Conservation (phyloP, 257 asterid species). For the Gynochthodes officinalis region DNA sequence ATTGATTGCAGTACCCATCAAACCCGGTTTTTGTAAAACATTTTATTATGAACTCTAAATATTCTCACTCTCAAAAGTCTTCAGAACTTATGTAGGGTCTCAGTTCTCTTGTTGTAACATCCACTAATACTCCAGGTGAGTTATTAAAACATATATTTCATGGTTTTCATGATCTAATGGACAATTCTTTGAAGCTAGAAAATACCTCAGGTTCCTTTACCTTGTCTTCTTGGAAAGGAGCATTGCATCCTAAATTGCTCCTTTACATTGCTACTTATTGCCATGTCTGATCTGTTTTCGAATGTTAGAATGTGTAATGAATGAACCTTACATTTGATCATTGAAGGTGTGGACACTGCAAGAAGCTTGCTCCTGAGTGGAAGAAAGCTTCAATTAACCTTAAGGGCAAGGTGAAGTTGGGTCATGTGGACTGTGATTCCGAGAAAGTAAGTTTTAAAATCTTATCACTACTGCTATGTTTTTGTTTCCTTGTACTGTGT, state of each 20-base stretch:
- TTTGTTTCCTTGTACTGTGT: neutral
- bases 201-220: no score
- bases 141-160: no score
- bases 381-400: conserved; percentile 90
- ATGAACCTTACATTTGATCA: neutral
- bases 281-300: neutral
- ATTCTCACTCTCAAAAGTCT: neutral
- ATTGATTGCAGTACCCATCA: neutral
- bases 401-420: conserved; percentile 90
- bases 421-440: conserved; percentile 94
- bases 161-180: neutral
- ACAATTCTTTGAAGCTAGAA: neutral
- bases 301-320: neutral
- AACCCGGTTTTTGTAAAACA: neutral
- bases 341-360: conserved; percentile 98
- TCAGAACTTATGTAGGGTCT: neutral
- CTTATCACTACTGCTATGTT: neutral
- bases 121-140: neutral
- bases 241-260: neutral
- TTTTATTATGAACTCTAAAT: no score
- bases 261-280: neutral
- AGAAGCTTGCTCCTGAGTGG: conserved; percentile 99
- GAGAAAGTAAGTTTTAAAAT: conserved; percentile 60
- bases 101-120: neutral
- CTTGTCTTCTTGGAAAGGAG: neutral